phyloP scores from a whole-genome alignment of 768 basidiomycete species.

The Hortiboletus campestris region DNA sequence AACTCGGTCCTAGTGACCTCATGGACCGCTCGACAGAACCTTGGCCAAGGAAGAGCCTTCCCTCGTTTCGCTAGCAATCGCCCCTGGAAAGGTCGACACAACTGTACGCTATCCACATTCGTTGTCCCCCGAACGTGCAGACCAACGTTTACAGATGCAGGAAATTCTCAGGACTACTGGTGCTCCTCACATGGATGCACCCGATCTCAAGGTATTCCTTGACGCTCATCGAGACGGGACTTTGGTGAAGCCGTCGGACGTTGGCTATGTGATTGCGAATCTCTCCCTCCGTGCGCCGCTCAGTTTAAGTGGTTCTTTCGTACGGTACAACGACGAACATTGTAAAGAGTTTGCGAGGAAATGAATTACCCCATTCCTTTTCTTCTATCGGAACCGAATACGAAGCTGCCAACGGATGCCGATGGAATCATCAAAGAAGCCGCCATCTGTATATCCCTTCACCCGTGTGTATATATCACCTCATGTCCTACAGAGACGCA shows the following conservation, averaged over 20 bases:
- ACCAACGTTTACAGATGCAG: conserved; percentile 62
- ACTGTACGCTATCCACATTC: conserved; percentile 43
- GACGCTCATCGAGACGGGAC: conserved; percentile 59
- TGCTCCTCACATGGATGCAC: conserved; percentile 48
- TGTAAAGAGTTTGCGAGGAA: conserved; percentile 53
- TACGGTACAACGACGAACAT: conserved; percentile 76
- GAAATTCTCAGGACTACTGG: conserved; percentile 49
- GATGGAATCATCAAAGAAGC: conserved; percentile 17
- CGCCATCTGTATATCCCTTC: neutral
- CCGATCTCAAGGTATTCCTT: conserved; percentile 58
- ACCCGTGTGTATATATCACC: neutral
- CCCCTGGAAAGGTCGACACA: conserved; percentile 89
- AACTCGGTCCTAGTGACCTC: neutral
- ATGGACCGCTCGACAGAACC: conserved; percentile 49
- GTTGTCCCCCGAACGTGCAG: neutral
- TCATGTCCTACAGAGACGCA: neutral
- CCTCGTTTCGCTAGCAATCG: conserved; percentile 69
- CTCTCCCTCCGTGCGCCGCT: conserved; percentile 65
- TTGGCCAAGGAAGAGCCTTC: conserved; percentile 81
- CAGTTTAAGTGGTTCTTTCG: conserved; percentile 69
- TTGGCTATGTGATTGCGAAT: conserved; percentile 76
- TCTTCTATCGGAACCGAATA: conserved; percentile 14
- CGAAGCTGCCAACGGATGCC: conserved; percentile 13
- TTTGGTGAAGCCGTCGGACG: conserved; percentile 71
- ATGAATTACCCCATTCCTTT: conserved; percentile 11